These are phyloP conservation scores for Viola pubescens DNA, from an alignment of 441 rosid species.

Conservation along the genomic window DNA sequence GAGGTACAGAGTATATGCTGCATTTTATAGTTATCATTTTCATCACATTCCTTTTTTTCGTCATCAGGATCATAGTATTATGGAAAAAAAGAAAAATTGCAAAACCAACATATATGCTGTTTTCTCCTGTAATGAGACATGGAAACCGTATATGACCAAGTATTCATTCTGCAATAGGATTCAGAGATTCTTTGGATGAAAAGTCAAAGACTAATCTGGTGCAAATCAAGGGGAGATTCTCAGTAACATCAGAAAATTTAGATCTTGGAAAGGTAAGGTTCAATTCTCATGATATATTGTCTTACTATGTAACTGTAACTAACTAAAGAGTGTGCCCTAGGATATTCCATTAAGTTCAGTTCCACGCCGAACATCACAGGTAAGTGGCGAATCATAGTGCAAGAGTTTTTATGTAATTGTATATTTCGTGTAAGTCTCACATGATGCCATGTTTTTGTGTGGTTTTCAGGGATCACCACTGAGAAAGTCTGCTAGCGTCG, in stretches of 20 bases:
- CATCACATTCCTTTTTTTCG: neutral
- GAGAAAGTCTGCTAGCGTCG: constrained; percentile 93
- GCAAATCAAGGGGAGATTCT: constrained; percentile 94
- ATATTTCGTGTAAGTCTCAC: constrained; percentile 14
- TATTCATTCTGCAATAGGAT: constrained; percentile 43
- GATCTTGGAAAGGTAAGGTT: constrained; percentile 82
- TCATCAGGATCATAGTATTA: neutral
- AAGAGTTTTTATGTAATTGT: constrained; percentile 11
- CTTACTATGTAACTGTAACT: constrained; percentile 27
- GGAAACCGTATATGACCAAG: neutral
- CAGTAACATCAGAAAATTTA: constrained; percentile 94
- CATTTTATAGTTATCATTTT: constrained; percentile 1
- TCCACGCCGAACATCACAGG: constrained; percentile 84
- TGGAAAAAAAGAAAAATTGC: neutral
- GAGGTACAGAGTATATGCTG: constrained; percentile 44
- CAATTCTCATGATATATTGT: constrained; percentile 17
- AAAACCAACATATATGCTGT: neutral
- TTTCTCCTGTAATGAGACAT: neutral
- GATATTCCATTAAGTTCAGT: constrained; percentile 77
- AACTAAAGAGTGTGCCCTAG: constrained; percentile 48
- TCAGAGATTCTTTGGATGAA: constrained; percentile 87
- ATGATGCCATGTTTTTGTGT: constrained; percentile 17
- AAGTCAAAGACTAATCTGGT: constrained; percentile 84
- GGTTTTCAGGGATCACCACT: constrained; percentile 64
- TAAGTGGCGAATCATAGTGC: constrained; percentile 33